Conservation (phyloP, 2,329 filamentous ascomycete species). For the Nemania sp. region DNA sequence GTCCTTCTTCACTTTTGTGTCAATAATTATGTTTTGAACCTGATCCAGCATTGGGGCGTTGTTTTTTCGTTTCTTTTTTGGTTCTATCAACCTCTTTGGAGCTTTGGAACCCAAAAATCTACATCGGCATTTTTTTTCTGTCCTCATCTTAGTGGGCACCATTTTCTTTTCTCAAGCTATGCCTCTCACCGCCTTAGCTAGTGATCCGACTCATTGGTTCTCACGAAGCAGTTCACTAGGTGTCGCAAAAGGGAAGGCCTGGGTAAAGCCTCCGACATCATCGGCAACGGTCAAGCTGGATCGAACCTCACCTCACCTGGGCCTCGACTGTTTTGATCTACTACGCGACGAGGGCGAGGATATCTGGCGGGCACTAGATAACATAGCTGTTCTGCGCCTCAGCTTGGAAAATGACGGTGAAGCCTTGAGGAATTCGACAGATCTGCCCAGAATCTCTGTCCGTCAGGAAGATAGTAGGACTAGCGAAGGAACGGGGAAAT, state of each 20-base stretch:
- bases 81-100: slow-evolving; percentile 43
- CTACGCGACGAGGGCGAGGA: slow-evolving; percentile 39
- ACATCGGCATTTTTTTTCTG: slow-evolving; percentile 38
- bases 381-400: slow-evolving; percentile 46
- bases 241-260: slow-evolving; percentile 43
- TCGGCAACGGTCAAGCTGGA: slow-evolving; percentile 36
- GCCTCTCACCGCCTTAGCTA: slow-evolving; percentile 33
- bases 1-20: slow-evolving; percentile 30
- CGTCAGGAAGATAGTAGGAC: slow-evolving; percentile 28
- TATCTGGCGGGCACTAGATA: slow-evolving; percentile 45
- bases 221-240: slow-evolving; percentile 45
- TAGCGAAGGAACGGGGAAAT: too few species aligned
- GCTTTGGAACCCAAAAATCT: slow-evolving; percentile 50
- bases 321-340: slow-evolving; percentile 42
- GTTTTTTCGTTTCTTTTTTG: slow-evolving; percentile 39
- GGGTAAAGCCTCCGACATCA: slow-evolving; percentile 41
- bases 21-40: slow-evolving; percentile 48
- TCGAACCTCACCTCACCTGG: slow-evolving; percentile 34
- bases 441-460: slow-evolving; percentile 35
- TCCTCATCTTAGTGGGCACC: slow-evolving; percentile 35
- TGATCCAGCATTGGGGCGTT: slow-evolving; percentile 29
- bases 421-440: slow-evolving; percentile 24
- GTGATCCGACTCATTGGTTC: slow-evolving; percentile 38
- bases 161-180: slow-evolving; percentile 30
- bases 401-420: slow-evolving; percentile 40